These are phyloP conservation scores for Rhododendron williamsianum DNA, from an alignment of 148 eudicot species.

Conservation along the genomic window DNA sequence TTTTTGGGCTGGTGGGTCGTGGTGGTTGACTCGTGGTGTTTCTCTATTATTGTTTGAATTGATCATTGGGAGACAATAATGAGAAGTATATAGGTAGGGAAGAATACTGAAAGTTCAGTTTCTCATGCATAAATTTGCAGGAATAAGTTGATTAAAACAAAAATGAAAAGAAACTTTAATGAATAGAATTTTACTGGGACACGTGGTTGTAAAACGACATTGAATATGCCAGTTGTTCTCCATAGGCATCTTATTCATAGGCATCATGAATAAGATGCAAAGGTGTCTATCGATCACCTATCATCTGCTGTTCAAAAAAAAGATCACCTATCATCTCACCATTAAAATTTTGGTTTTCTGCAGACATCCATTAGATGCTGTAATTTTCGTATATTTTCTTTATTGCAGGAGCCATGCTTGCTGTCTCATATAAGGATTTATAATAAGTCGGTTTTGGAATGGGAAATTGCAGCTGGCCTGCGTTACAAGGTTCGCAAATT, in stretches of 20 bases:
- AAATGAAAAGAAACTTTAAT: neutral
- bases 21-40: neutral
- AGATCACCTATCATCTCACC: neutral
- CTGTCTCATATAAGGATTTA: conserved; percentile 70
- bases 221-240: neutral
- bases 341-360: neutral
- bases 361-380: neutral
- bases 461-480: conserved; percentile 79
- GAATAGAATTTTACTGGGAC: neutral
- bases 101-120: neutral
- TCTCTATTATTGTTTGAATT: neutral
- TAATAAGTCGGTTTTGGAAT: conserved; percentile 81
- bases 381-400: neutral
- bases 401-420: conserved; percentile 70
- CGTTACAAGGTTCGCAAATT: conserved; percentile 63
- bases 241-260: too few relatives aligned
- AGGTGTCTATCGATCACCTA: neutral
- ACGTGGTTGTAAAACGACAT: neutral
- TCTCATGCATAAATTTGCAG: neutral
- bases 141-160: neutral
- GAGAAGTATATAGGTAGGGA: neutral
- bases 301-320: neutral
- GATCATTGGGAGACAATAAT: neutral
- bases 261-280: neutral
- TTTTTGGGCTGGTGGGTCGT: neutral